Conservation (phyloP, 495 filamentous ascomycete genomes). For the Podospora comata region DNA sequence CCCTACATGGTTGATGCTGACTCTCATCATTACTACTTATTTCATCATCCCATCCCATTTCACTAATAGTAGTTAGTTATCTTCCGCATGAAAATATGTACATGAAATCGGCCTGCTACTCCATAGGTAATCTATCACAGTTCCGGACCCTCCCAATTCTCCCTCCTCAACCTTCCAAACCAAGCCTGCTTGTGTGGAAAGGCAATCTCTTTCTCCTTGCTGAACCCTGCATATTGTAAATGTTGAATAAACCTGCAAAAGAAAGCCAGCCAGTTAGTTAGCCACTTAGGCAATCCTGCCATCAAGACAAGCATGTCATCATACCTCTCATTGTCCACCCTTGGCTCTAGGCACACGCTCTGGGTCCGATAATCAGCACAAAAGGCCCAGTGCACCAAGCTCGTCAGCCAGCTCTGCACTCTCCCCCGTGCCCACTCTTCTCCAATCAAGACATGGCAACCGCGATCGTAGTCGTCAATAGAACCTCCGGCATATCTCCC, state of each 20-base stretch:
- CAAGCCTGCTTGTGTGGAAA: slow-evolving; percentile 94
- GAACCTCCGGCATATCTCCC: slow-evolving; percentile 59
- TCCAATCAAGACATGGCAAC: slow-evolving; percentile 82
- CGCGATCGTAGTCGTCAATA: slow-evolving; percentile 78
- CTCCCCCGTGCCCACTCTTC: slow-evolving; percentile 89
- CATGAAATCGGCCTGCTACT: background rate
- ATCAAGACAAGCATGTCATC: slow-evolving; percentile 24
- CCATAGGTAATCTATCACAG: slow-evolving; percentile 43
- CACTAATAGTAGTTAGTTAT: too few relatives aligned
- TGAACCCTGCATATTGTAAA: slow-evolving; percentile 71
- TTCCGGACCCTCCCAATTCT: slow-evolving; percentile 78
- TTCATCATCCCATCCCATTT: too few relatives aligned
- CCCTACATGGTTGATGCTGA: background rate
- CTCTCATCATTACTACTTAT: background rate
- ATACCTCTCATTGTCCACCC: slow-evolving; percentile 88
- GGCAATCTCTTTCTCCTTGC: slow-evolving; percentile 80
- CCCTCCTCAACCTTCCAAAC: slow-evolving; percentile 75
- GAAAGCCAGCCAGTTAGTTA: background rate
- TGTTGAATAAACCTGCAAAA: slow-evolving; percentile 70
- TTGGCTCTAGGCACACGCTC: slow-evolving; percentile 78
- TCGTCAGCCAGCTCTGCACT: slow-evolving; percentile 75
- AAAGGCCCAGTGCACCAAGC: slow-evolving; percentile 81
- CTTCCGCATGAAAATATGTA: background rate
- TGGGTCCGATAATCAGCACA: slow-evolving; percentile 77
- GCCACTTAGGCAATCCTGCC: slow-evolving; percentile 1